Percentiles rank a stretch among this genome's conserved stretches.
phyloP scores from a whole-genome alignment of 2,329 filamentous ascomycete genomes.

The Clarireedia hainanense region DNA sequence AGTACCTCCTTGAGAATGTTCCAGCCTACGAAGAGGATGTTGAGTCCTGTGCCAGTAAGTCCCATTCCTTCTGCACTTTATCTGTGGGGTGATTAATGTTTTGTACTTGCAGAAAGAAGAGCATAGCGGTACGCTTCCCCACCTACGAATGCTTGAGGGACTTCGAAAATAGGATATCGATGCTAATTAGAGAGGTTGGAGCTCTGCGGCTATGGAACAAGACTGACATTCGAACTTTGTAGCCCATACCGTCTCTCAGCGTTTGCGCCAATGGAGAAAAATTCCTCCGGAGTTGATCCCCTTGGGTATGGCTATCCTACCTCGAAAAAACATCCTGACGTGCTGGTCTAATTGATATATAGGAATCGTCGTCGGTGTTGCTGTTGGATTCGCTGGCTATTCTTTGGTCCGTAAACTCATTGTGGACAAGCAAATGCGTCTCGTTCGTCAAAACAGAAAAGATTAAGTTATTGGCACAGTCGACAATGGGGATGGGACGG shows the following conservation, averaged over 20 bases:
- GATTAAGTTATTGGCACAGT: constrained; percentile 18
- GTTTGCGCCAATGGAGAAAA: constrained; percentile 79
- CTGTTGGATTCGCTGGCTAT: constrained; percentile 73
- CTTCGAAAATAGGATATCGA: not conserved
- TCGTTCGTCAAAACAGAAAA: constrained; percentile 55
- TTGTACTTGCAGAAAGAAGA: constrained; percentile 49
- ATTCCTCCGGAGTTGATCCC: constrained; percentile 92
- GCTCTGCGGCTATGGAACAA: not conserved
- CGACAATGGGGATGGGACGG: constrained; percentile 8
- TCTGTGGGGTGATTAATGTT: constrained; percentile 5
- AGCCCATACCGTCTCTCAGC: constrained; percentile 97
- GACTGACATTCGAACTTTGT: constrained; percentile 20
- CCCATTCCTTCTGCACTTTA: constrained; percentile 6
- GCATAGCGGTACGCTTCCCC: constrained; percentile 51
- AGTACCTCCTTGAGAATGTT: constrained; percentile 60
- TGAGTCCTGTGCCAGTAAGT: constrained; percentile 67
- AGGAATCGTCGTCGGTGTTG: constrained; percentile 80
- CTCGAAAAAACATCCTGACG: constrained; percentile 2
- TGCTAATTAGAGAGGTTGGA: constrained; percentile 10
- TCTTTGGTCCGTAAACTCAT: constrained; percentile 74
- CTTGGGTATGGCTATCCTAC: constrained; percentile 57
- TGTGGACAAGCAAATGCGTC: constrained; percentile 86
- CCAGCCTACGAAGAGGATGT: constrained; percentile 57
- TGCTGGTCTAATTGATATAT: constrained; percentile 14
- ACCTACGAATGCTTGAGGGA: not conserved